Conservation (phyloP, 148 eudicot genomes). For the Polygonum aviculare region DNA sequence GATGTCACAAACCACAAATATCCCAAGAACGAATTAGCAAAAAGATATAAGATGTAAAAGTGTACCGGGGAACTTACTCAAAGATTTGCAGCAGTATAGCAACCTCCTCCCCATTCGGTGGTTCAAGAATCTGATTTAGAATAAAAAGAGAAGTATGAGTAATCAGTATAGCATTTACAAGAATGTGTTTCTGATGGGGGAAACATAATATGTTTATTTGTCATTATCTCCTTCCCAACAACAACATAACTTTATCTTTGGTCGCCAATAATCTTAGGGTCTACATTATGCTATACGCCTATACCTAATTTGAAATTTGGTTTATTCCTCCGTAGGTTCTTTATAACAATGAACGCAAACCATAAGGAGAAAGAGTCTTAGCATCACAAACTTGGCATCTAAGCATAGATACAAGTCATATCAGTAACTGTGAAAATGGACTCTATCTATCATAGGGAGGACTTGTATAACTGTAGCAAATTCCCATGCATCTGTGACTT, state of each 20-base stretch:
- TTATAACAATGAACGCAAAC: background rate
- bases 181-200: too few relatives aligned
- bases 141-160: slow-evolving; percentile 16
- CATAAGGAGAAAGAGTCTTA: background rate
- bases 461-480: too few relatives aligned
- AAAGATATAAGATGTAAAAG: too few relatives aligned
- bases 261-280: background rate
- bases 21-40: background rate
- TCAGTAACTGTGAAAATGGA: too few relatives aligned
- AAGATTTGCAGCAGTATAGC: slow-evolving; percentile 70
- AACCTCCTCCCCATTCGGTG: slow-evolving; percentile 89
- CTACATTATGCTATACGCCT: background rate
- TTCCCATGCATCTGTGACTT: too few relatives aligned
- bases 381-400: background rate
- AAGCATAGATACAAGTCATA: too few relatives aligned
- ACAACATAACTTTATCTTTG: background rate
- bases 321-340: background rate
- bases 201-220: too few relatives aligned
- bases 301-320: background rate
- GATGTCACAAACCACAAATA: too few relatives aligned
- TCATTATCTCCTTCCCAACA: background rate
- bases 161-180: background rate
- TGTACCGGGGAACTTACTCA: slow-evolving; percentile 36
- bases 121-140: slow-evolving; percentile 69
- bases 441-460: too few relatives aligned